Evolutionary conservation across 768 basidiomycete genomes (phyloP).

Genomic region (Pleurotus djamor): DNA sequence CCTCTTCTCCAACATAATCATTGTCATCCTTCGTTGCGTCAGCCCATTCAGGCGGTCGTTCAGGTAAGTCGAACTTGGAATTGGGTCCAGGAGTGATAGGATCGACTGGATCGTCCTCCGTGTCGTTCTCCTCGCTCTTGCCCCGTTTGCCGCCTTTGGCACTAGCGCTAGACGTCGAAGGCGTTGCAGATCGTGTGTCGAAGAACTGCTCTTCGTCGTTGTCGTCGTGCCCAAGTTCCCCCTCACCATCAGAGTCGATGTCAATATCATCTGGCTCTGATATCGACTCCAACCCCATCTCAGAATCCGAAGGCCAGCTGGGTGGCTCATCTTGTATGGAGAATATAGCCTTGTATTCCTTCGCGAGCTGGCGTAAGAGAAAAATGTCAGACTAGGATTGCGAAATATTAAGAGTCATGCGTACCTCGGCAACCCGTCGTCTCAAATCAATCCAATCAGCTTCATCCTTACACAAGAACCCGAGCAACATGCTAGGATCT

Average conservation of each 20-base stretch:
- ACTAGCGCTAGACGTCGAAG: constrained; percentile 37
- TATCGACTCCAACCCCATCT: constrained; percentile 80
- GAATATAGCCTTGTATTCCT: constrained; percentile 57
- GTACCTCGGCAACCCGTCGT: constrained; percentile 67
- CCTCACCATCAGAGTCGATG: constrained; percentile 31
- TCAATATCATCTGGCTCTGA: constrained; percentile 76
- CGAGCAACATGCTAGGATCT: constrained; percentile 97
- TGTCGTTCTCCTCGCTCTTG: constrained; percentile 58
- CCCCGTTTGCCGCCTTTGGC: constrained; percentile 21
- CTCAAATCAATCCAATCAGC: constrained; percentile 85
- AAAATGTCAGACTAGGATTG: no score
- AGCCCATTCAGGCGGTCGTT: constrained; percentile 23
- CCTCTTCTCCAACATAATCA: constrained; percentile 25
- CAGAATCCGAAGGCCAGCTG: constrained; percentile 74
- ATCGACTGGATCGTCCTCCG: constrained; percentile 70
- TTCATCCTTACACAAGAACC: constrained; percentile 84
- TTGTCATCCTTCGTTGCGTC: constrained; percentile 12
- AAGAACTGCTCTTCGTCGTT: constrained; percentile 49
- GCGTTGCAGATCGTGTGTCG: constrained; percentile 44
- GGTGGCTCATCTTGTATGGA: constrained; percentile 88
- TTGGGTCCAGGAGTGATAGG: constrained; percentile 68
- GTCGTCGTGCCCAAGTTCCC: constrained; percentile 17
- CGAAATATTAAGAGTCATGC: constrained; percentile 16
- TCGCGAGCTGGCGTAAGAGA: constrained; percentile 44
- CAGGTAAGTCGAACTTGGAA: constrained; percentile 30